phyloP scores from a whole-genome alignment of 1,284 basidiomycete genomes.

The Rhodotorula sp. region DNA sequence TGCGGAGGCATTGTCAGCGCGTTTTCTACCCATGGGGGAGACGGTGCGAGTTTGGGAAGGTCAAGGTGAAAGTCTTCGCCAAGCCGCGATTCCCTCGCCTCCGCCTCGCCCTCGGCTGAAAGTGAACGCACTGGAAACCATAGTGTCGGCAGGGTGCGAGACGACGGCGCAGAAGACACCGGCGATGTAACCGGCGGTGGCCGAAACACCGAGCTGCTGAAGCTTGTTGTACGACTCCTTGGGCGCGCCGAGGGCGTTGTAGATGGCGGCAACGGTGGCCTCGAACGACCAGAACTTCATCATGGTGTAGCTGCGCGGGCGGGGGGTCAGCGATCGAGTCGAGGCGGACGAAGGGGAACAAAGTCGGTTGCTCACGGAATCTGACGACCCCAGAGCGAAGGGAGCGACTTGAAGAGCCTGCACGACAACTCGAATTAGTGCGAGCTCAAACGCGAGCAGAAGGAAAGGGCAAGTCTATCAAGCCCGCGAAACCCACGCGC shows the following conservation, averaged over 20 bases:
- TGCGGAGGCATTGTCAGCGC: not conserved
- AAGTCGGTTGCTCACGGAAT: constrained; percentile 34
- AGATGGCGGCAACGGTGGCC: constrained; percentile 45
- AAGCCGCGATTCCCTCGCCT: no score
- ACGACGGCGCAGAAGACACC: constrained; percentile 48
- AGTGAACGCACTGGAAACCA: constrained; percentile 41
- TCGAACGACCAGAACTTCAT: constrained; percentile 46
- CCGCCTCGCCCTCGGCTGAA: no score
- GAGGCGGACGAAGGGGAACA: not conserved
- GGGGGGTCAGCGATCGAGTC: not conserved
- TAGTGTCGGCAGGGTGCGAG: constrained; percentile 47
- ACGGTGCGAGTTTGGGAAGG: no score
- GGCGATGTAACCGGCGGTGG: constrained; percentile 45
- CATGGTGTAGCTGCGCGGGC: constrained; percentile 41
- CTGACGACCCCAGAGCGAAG: constrained; percentile 47
- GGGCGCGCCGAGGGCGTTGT: constrained; percentile 40
- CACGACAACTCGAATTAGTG: not conserved
- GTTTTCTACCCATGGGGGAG: no score
- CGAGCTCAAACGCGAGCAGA: not conserved
- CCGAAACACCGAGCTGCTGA: constrained; percentile 46
- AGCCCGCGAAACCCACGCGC: constrained; percentile 29
- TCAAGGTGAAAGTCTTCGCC: no score
- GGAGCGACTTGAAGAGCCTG: constrained; percentile 46
- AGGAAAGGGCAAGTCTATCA: not conserved
- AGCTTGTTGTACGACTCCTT: constrained; percentile 46